Base-by-base conservation (phyloP, 768 basidiomycete species). In the Collybiopsis confluens region DNA sequence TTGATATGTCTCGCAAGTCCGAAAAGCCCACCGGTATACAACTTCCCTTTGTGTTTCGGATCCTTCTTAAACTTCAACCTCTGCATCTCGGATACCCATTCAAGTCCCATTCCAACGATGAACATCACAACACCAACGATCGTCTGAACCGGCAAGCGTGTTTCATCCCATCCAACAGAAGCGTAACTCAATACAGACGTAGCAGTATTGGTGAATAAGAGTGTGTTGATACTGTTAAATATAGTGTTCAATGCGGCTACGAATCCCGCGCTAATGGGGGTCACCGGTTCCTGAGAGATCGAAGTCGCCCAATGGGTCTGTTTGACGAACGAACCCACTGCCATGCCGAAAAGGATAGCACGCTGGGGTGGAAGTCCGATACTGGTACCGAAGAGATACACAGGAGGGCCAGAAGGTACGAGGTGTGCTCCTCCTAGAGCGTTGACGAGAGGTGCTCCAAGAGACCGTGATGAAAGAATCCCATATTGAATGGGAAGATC, bases 1-100 rank as follows among this genome's bases (percentile, higher is more conserved):
- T 66, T 66, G 8, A 61, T 59, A 42, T 66, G 65, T 13, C 65
- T 58, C 18, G 60, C 63, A 26, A 65, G 30, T 4, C 54, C 59
- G 45, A 64, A 65, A 26, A 64, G 37, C 9, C 64, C 63, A 21
- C 60, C 61, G 23, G 59, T 55, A 35, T 58, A 58, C 13, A 57
- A 48, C 47, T 61, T 61, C 23, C 63, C 64, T 38, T 57, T 35
- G 9, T 52, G 40, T 11, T 13, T 52, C 10, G 50, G 50, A 33
- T 52, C n/a, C 26, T 42, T 43, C 20, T 52, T 52, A n/a, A 52
- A 52, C 15, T 40, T 40, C 21, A 30, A 41, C 38, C 50, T 52
- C 41, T 52, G 50, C 16, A 52, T 11, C 18, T 52, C 50, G 4
- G 50, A 52, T 3, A 30, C 50, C 50, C 50, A 52, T 21, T 52